Conservation (phyloP, 257 asterid species). For the Solanum medicagineum region DNA sequence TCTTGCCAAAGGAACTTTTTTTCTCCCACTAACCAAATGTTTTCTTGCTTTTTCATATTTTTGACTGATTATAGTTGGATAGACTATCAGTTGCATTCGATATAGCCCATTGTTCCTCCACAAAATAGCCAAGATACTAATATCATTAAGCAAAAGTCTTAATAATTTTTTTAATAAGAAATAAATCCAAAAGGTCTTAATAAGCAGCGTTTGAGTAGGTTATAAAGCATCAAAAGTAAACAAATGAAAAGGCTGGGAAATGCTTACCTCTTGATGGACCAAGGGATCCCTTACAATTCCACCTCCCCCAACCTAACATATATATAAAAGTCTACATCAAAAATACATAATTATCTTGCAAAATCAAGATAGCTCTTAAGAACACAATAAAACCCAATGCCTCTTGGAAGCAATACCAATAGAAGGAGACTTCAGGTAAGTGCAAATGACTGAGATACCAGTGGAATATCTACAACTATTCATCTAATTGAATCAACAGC, state of each 20-base stretch:
- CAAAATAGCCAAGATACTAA: neutral
- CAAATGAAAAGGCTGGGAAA: neutral
- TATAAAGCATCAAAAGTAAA: neutral
- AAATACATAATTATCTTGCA: neutral
- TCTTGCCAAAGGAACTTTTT: neutral
- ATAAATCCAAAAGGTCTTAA: neutral
- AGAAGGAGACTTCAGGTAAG: neutral
- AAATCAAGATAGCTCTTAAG: neutral
- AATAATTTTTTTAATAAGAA: neutral
- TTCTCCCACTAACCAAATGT: neutral
- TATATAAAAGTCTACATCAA: neutral
- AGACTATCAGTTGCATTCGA: neutral
- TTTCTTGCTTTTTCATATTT: neutral
- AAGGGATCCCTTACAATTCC: slow-evolving; percentile 84
- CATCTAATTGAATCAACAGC: neutral
- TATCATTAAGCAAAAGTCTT: neutral
- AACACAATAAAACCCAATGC: neutral
- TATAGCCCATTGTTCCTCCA: neutral
- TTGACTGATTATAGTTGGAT: neutral
- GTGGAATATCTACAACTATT: neutral
- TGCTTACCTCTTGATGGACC: slow-evolving; percentile 69
- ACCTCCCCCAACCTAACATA: slow-evolving; percentile 77
- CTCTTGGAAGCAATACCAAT: neutral
- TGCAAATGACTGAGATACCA: neutral
- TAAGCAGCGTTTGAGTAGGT: neutral